phyloP scores from a whole-genome alignment of 805 yeast species.

The Sungouiozyma intestinalis region DNA sequence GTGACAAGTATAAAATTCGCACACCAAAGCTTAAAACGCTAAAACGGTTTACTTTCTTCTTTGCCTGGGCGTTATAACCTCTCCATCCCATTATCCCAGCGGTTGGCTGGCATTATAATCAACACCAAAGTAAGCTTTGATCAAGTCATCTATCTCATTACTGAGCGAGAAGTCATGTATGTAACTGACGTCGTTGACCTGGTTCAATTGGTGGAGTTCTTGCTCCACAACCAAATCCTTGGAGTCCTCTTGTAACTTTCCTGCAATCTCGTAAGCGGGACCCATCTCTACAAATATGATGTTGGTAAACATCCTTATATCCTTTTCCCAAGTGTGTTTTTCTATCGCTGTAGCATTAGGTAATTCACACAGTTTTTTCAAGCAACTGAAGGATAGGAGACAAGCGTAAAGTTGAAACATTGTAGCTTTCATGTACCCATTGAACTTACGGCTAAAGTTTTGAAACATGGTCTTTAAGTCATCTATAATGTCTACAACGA shows the following conservation, averaged over 20 bases:
- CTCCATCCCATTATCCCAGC: constrained; percentile 2
- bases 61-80: not conserved
- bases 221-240: constrained; percentile 14
- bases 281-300: constrained; percentile 19
- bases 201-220: constrained; percentile 18
- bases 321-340: constrained; percentile 7
- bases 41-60: not conserved
- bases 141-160: constrained; percentile 29
- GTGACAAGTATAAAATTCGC: too few relatives aligned
- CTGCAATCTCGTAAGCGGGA: constrained; percentile 18
- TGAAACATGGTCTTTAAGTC: constrained; percentile 22
- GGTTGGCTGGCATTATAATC: constrained; percentile 11
- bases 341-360: not conserved
- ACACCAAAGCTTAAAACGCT: too few relatives aligned
- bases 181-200: constrained; percentile 20
- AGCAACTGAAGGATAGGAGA: constrained; percentile 23
- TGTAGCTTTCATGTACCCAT: constrained; percentile 17
- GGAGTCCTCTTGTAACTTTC: constrained; percentile 15
- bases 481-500: constrained; percentile 22
- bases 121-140: constrained; percentile 26
- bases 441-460: constrained; percentile 20
- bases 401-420: constrained; percentile 28
- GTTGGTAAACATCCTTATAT: constrained; percentile 17
- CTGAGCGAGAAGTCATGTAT: constrained; percentile 28
- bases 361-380: constrained; percentile 15